These are phyloP conservation scores for Phytophthora constricta DNA, from an alignment of 352 stramenopile species.

Conservation along the genomic window DNA sequence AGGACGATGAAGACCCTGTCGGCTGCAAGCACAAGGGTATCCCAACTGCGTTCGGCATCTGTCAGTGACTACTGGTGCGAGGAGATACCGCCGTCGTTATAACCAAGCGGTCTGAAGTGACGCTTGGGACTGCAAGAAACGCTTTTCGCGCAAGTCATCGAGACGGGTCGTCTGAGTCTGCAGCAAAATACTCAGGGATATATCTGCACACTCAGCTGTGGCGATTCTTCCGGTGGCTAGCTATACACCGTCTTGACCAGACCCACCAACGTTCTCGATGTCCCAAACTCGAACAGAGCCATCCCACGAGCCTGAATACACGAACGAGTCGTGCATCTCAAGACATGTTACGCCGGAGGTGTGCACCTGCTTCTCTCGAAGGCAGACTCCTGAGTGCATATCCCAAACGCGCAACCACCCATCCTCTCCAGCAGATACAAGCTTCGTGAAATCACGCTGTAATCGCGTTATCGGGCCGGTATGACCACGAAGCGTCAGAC, in stretches of 20 bases:
- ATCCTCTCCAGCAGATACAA: constrained; percentile 82
- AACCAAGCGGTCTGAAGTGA: background rate
- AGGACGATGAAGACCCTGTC: constrained; percentile 6
- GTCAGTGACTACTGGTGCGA: no score
- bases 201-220: no score
- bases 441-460: constrained; percentile 81
- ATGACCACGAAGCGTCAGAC: constrained; percentile 64
- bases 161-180: no score
- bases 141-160: background rate
- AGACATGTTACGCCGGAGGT: constrained; percentile 71
- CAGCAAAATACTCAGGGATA: no score
- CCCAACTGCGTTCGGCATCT: constrained; percentile 12
- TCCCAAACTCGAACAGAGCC: constrained; percentile 75
- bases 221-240: no score
- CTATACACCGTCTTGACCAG: constrained; percentile 23
- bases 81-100: background rate
- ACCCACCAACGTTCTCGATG: constrained; percentile 49
- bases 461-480: constrained; percentile 63
- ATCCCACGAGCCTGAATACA: constrained; percentile 82
- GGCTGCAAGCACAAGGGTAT: constrained; percentile 12
- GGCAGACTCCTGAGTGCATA: constrained; percentile 77
- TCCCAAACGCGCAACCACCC: constrained; percentile 78
- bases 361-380: constrained; percentile 62
- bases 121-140: background rate
- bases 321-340: constrained; percentile 61